These are phyloP conservation scores for Cladosporium colombiae DNA, from an alignment of 2,329 filamentous ascomycete species.

Conservation along the genomic window DNA sequence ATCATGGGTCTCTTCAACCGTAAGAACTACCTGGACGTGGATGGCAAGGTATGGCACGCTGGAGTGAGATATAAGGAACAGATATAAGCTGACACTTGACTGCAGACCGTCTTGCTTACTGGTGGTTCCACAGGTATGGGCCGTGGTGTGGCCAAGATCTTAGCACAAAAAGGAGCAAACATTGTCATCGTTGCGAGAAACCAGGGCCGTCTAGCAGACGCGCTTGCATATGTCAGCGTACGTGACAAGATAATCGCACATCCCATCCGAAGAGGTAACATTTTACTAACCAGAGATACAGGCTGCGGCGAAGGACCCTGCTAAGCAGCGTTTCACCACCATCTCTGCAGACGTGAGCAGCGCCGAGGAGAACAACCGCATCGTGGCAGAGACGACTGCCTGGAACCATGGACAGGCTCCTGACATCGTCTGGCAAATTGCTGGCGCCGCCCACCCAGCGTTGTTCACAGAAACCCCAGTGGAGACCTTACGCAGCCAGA, in stretches of 20 bases:
- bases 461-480: slow-evolving; percentile 77
- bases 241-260: slow-evolving; percentile 24
- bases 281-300: slow-evolving; percentile 37
- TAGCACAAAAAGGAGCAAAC: slow-evolving; percentile 82
- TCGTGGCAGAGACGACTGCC: slow-evolving; percentile 69
- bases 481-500: slow-evolving; percentile 69
- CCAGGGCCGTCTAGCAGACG: slow-evolving; percentile 69
- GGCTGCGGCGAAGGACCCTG: slow-evolving; percentile 64
- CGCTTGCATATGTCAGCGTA: slow-evolving; percentile 67
- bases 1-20: slow-evolving; percentile 68
- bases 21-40: slow-evolving; percentile 78
- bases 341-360: slow-evolving; percentile 80
- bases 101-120: slow-evolving; percentile 81
- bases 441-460: slow-evolving; percentile 71
- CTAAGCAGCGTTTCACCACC: slow-evolving; percentile 75
- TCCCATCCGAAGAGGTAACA: background rate
- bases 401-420: slow-evolving; percentile 77
- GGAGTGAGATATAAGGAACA: slow-evolving; percentile 21
- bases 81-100: background rate
- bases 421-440: slow-evolving; percentile 90
- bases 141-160: slow-evolving; percentile 68
- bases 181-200: slow-evolving; percentile 83
- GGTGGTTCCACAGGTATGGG: slow-evolving; percentile 95
- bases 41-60: slow-evolving; percentile 68
- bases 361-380: slow-evolving; percentile 65